Base-by-base conservation (phyloP, 495 filamentous ascomycete species). In the Friedmanniomyces simplex region DNA sequence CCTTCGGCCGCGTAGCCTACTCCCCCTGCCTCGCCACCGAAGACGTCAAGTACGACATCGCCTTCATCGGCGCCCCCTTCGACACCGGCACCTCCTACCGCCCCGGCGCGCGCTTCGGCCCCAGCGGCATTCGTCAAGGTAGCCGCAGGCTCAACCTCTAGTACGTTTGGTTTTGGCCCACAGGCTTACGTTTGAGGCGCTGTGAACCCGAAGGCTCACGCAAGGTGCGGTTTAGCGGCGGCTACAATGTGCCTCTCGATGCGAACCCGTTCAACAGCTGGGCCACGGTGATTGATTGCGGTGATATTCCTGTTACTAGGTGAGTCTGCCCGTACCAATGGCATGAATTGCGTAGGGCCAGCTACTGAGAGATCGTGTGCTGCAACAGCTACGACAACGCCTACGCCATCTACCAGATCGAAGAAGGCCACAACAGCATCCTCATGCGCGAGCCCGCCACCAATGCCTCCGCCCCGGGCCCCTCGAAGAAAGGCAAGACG, bases 51-150 rank as follows among this genome's bases (percentile, higher is more conserved):
- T 73, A 71, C 62, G 71, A 73, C 58, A 72, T 73, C 55, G 71
- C 71, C 5, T 73, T 73, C 62, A 72, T 73, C 26, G 71, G 81
- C 20, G 79, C 80, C 37, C 81, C 80, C 16, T 83, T 83, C 53
- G 81, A 83, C 61, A 83, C 76, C 7, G 85, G 85, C 3, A 87
- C 84, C 18, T 85, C 83, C 0, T 89, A 89, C 69, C 74, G 89
- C 58, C 88, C 89, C 5, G 89, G 89, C 50, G 88, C 88, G 34
- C 79, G 89, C 32, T 95, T 90, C 62, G 89, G 89, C 1, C 89
- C 89, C 12, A 82, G 77, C 50, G 86, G 85, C 25, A 93, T 93
- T 64, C 78, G 89, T 68, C 81, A 89, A 77, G 87, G 87, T 72
- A 85, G 79, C 74, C 80, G 81, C 65, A 78, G 81, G 59, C 76